A percentile compares a stretch with the other conserved stretches of the same genome.
Evolutionary conservation across 331 rosid species (phyloP).

Genomic region (Rosa hybrid): DNA sequence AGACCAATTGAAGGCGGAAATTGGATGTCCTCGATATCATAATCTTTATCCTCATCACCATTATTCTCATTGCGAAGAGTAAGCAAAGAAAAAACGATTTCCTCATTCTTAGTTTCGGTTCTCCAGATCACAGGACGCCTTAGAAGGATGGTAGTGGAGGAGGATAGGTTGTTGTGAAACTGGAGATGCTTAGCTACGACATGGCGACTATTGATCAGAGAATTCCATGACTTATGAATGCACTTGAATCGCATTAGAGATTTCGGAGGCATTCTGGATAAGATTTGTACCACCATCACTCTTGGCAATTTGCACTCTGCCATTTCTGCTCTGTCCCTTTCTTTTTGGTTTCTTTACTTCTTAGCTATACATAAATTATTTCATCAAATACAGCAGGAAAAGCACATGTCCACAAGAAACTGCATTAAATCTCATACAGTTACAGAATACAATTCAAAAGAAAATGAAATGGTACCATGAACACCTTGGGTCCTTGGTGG

Average conservation of each 20-base stretch:
- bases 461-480: too few species aligned
- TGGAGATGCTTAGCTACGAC: neutral
- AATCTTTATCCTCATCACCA: neutral
- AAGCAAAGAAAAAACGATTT: neutral
- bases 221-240: neutral
- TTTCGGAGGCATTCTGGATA: neutral
- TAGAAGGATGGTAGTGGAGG: neutral
- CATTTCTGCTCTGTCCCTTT: neutral
- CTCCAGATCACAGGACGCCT: neutral
- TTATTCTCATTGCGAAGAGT: neutral
- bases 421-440: too few species aligned
- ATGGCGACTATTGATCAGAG: neutral
- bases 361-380: neutral
- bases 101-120: neutral
- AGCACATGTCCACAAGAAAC: too few species aligned
- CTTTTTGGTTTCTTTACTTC: neutral
- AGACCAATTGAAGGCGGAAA: neutral
- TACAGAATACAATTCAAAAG: too few species aligned
- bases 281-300: neutral
- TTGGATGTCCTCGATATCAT: neutral
- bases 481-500: too few species aligned
- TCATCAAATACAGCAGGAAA: neutral
- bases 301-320: neutral
- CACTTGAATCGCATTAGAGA: slow-evolving; percentile 11
- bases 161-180: neutral